These are phyloP conservation scores for Lithohypha guttulata DNA, from an alignment of 2,329 filamentous ascomycete species.

Conservation along the genomic window DNA sequence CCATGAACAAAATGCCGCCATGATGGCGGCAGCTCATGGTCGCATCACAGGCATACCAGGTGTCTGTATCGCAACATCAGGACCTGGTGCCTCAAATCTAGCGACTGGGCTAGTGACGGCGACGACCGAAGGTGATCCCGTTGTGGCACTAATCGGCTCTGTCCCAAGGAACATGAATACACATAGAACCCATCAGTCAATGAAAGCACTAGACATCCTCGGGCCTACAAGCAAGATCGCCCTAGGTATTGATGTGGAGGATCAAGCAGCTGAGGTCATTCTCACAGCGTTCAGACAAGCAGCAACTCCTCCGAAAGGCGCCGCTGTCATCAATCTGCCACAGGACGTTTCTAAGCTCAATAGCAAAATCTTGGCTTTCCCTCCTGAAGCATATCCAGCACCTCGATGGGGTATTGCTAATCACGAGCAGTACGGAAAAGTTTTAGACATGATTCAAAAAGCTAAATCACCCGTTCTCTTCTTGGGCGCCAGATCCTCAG, in stretches of 20 bases:
- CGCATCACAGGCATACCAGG: constrained; percentile 37
- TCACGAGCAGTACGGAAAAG: constrained; percentile 24
- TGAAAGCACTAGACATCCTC: constrained; percentile 36
- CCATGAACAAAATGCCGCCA: constrained; percentile 42
- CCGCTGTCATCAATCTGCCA: constrained; percentile 35
- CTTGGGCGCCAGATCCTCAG: constrained; percentile 36
- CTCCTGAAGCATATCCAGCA: constrained; percentile 29
- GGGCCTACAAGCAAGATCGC: constrained; percentile 35
- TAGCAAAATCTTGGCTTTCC: constrained; percentile 32
- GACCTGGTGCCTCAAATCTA: constrained; percentile 39
- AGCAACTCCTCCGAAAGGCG: constrained; percentile 32
- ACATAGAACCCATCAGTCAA: constrained; percentile 39
- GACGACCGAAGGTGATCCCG: constrained; percentile 38
- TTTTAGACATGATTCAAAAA: constrained; percentile 26
- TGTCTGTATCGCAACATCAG: constrained; percentile 39
- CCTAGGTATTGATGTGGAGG: constrained; percentile 34
- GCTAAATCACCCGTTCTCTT: constrained; percentile 36
- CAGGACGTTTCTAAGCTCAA: constrained; percentile 35
- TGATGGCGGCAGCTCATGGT: constrained; percentile 40
- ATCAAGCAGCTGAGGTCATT: constrained; percentile 39
- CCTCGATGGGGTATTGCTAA: constrained; percentile 34
- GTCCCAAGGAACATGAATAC: constrained; percentile 36
- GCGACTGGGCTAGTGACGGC: constrained; percentile 39
- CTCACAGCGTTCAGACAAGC: constrained; percentile 38
- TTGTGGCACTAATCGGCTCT: constrained; percentile 40